Percentiles rank a stretch among this genome's conserved stretches.
phyloP scores from a whole-genome alignment of 1,284 basidiomycete genomes.

The Rhodotorula sp. region DNA sequence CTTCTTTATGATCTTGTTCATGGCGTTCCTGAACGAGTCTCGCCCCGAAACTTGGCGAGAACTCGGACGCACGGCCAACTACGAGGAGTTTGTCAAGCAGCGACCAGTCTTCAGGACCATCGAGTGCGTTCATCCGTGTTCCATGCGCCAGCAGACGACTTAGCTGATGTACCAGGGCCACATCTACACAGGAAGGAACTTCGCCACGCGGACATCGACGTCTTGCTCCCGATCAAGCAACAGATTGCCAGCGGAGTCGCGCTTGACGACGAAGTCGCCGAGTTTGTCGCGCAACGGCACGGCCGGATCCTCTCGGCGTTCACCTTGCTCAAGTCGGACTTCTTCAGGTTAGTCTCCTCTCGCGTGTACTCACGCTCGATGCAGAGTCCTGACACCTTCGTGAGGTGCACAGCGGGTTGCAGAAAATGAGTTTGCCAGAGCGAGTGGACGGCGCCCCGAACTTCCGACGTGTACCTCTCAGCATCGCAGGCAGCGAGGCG shows the following conservation, averaged over 20 bases:
- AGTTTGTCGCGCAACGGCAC: conserved; percentile 76
- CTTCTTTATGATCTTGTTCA: conserved; percentile 80
- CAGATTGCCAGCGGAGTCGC: conserved; percentile 49
- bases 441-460: conserved; percentile 91
- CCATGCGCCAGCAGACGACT: not conserved
- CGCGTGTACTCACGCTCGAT: no score
- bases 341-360: conserved; percentile 13
- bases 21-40: conserved; percentile 85
- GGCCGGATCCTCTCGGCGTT: conserved; percentile 87
- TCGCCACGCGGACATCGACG: conserved; percentile 70
- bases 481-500: conserved; percentile 44
- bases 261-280: conserved; percentile 75
- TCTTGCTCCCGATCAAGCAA: conserved; percentile 76
- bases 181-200: conserved; percentile 63
- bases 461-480: conserved; percentile 74
- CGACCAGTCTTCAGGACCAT: conserved; percentile 93
- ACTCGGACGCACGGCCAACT: conserved; percentile 27
- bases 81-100: conserved; percentile 64
- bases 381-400: not conserved
- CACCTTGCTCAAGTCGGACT: conserved; percentile 83
- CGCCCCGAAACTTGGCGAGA: conserved; percentile 60
- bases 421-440: conserved; percentile 93
- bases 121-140: conserved; percentile 50
- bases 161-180: not conserved
- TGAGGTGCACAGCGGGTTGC: conserved; percentile 54